These are phyloP conservation scores for Myriangium duriaei DNA, from an alignment of 2,329 filamentous ascomycete genomes.

Conservation along the genomic window DNA sequence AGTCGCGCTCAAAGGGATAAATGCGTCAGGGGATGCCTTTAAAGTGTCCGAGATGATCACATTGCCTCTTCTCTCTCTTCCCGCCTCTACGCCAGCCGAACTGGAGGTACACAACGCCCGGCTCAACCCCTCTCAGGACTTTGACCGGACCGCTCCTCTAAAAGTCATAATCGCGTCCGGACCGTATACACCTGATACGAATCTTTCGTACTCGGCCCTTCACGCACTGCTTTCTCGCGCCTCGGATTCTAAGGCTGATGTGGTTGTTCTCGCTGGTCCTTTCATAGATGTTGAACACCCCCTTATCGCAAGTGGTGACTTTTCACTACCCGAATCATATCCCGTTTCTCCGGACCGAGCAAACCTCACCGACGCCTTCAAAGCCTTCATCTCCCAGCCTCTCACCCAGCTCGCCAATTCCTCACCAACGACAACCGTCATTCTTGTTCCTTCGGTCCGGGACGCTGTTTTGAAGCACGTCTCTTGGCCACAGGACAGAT, in stretches of 20 bases:
- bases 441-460: conserved; percentile 71
- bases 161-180: conserved; percentile 69
- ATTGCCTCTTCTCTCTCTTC: conserved; percentile 59
- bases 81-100: conserved; percentile 54
- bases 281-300: conserved; percentile 91
- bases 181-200: conserved; percentile 85
- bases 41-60: conserved; percentile 64
- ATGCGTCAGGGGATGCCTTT: conserved; percentile 75
- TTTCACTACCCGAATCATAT: conserved; percentile 29
- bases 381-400: conserved; percentile 60
- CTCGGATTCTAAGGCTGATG: conserved; percentile 61
- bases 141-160: conserved; percentile 48
- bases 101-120: conserved; percentile 58
- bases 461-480: conserved; percentile 73
- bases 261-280: conserved; percentile 68
- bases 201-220: conserved; percentile 79
- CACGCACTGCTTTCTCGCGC: conserved; percentile 70
- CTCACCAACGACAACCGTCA: conserved; percentile 67
- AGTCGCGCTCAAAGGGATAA: conserved; percentile 74
- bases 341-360: conserved; percentile 51
- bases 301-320: conserved; percentile 50
- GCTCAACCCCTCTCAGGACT: conserved; percentile 51
- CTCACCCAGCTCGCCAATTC: conserved; percentile 57
- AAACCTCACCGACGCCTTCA: conserved; percentile 74
- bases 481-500: conserved; percentile 69